Evolutionary conservation across 1,139 yeast genomes (phyloP).

Genomic region (Blastobotrys elegans): DNA sequence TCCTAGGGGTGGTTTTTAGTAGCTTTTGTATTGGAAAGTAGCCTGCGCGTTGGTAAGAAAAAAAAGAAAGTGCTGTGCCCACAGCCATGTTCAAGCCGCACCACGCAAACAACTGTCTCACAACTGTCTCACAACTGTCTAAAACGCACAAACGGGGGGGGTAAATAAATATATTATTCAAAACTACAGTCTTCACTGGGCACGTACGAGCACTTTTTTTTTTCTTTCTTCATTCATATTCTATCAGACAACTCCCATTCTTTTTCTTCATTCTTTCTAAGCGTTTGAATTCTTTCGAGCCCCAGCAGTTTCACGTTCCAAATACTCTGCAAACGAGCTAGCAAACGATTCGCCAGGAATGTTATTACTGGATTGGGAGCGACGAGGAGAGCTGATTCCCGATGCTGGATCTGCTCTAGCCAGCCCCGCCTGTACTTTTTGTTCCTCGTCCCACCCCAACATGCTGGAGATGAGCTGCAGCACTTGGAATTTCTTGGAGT

Average conservation of each 20-base stretch:
- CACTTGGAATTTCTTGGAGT: slow-evolving; percentile 89
- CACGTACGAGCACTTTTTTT: too few species aligned
- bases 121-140: not conserved
- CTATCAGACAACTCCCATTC: too few species aligned
- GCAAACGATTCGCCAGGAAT: slow-evolving; percentile 54
- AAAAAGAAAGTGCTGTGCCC: not conserved
- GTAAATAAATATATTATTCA: not conserved
- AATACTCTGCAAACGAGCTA: slow-evolving; percentile 81
- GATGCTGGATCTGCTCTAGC: slow-evolving; percentile 35
- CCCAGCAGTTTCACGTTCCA: slow-evolving; percentile 59
- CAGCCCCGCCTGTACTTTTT: slow-evolving; percentile 78
- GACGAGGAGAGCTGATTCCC: slow-evolving; percentile 17
- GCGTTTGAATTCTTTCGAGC: not conserved
- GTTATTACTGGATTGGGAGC: slow-evolving; percentile 18
- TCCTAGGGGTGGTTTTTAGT: slow-evolving; percentile 84
- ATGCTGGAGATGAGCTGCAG: slow-evolving; percentile 76
- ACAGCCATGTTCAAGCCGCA: not conserved
- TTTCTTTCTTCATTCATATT: too few species aligned
- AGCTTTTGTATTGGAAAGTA: slow-evolving; percentile 92
- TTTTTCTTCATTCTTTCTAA: too few species aligned
- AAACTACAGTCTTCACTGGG: too few species aligned
- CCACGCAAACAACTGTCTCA: not conserved
- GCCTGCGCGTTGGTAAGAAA: not conserved
- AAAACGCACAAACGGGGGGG: not conserved
- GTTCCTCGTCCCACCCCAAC: slow-evolving; percentile 82